phyloP scores from a whole-genome alignment of 2,329 filamentous ascomycete species.

The Paracamarosporium sp. region DNA sequence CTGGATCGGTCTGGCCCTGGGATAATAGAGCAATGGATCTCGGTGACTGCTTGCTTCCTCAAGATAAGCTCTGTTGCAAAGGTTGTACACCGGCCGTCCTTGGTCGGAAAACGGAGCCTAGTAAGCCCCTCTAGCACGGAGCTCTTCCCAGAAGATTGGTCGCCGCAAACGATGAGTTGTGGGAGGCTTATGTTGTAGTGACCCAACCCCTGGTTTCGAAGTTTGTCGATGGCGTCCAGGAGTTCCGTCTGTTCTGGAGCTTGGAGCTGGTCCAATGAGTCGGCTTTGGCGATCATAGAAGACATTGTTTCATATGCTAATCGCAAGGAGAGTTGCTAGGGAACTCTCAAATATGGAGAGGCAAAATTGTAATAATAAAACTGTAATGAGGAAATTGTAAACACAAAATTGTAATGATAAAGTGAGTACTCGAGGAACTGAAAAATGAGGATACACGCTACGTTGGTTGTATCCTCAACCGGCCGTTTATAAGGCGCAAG shows the following conservation, averaged over 20 bases:
- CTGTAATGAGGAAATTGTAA: too few species aligned
- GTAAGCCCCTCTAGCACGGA: constrained; percentile 49
- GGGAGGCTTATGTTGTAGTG: constrained; percentile 43
- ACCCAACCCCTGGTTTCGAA: constrained; percentile 41
- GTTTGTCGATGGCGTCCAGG: constrained; percentile 61
- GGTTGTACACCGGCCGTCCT: constrained; percentile 63
- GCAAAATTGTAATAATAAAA: neutral
- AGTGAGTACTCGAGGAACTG: neutral
- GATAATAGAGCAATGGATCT: constrained; percentile 54
- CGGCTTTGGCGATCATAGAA: constrained; percentile 8
- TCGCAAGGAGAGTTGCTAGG: neutral
- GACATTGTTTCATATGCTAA: too few species aligned
- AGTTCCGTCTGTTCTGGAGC: constrained; percentile 46
- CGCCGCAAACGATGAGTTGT: constrained; percentile 38
- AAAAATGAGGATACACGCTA: neutral
- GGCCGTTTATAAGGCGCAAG: neutral
- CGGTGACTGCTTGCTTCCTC: constrained; percentile 46
- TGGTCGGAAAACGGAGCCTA: constrained; percentile 64
- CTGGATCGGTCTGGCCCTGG: constrained; percentile 21
- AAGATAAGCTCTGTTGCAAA: constrained; percentile 68
- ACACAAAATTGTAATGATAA: neutral
- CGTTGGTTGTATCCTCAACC: neutral
- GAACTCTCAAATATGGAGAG: neutral
- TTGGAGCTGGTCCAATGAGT: constrained; percentile 33
- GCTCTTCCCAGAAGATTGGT: constrained; percentile 39